Evolutionary conservation across 2,329 filamentous ascomycete genomes (phyloP), one percentile per base, ranked within the genome.

Genomic region (Pseudocercospora pini-densiflorae): DNA sequence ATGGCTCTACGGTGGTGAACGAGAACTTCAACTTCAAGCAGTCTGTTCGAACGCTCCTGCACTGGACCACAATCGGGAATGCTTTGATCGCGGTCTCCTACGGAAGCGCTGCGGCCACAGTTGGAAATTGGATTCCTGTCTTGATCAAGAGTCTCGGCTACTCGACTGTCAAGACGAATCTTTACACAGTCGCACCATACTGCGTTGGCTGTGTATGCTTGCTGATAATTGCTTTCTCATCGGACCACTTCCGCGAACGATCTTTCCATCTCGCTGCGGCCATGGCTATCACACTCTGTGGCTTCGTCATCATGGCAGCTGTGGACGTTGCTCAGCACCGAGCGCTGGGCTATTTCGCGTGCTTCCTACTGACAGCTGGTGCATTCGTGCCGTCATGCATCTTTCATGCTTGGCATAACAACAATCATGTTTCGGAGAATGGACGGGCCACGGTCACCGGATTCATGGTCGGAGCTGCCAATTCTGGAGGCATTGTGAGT

Each of bases 401-500:
- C 54, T 58, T 58, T 14, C 54, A 58, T 23, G 54, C 54, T 8
- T 58, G 54, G 54, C 54, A 58, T 40, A 58, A 58, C 12, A 58
- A 58, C 29, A 58, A 58, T 24, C 54, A 58, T 36, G 33, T 58
- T n/a, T 58, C 54, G 19, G 54, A 58, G 54, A 58, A 58, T 23
- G 54, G 27, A 19, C 27, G 55, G 16, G 29, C 55, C 3, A 43
- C 55, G 5, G 55, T 23, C 14, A 58, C 54, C n/a, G 54, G 54
- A 10, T 58, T 58, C 29, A 36, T 58, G 54, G 54, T 58, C 29
- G 29, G 54, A 3, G 54, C 54, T 33, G 27, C 54, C 6, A 58
- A 58, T 58, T 36, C 19, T 27, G 31, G 55, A 8, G 55, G 33
- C n/a, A 43, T 59, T 10, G 55, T 59, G 3, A 59, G 55, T 43